Evolutionary conservation across 2,329 filamentous ascomycete genomes (phyloP).

Genomic region (Colletotrichum lentis): DNA sequence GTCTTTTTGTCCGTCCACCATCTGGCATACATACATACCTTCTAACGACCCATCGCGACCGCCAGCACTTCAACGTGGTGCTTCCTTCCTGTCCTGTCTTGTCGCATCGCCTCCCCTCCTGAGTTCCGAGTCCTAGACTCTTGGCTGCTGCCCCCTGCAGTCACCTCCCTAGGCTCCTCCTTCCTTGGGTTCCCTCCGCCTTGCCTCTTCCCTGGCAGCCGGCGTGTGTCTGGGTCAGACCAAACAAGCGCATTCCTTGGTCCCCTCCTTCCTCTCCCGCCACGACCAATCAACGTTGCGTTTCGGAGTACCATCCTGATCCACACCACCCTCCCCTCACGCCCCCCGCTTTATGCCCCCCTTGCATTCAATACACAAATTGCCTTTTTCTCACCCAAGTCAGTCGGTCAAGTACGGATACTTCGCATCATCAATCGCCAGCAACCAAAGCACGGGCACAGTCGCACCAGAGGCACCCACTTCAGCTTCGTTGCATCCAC

Average conservation of each 20-base stretch:
- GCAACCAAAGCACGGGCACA: conserved; percentile 5
- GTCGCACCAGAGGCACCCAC: conserved; percentile 5
- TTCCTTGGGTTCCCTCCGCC: conserved; percentile 29
- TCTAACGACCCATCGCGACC: neutral
- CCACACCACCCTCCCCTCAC: conserved; percentile 30
- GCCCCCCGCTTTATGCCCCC: conserved; percentile 29
- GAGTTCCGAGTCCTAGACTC: neutral
- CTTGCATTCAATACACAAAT: conserved; percentile 37
- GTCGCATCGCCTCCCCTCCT: conserved; percentile 10
- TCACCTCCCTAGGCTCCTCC: neutral
- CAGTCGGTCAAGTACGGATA: conserved; percentile 24
- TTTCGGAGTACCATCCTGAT: neutral
- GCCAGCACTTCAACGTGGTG: neutral
- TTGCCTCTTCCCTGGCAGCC: conserved; percentile 32
- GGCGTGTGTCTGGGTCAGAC: conserved; percentile 31
- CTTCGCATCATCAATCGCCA: conserved; percentile 32
- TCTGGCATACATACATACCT: neutral
- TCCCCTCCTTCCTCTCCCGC: conserved; percentile 10
- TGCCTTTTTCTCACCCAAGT: conserved; percentile 33
- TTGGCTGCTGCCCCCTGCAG: conserved; percentile 4
- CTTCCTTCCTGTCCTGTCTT: neutral
- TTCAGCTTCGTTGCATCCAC: conserved; percentile 14
- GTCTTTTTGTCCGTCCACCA: neutral
- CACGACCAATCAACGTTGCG: conserved; percentile 13
- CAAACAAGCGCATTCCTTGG: conserved; percentile 32